phyloP scores from a whole-genome alignment of 2,329 filamentous ascomycete species.

The Ophiocordyceps australis region DNA sequence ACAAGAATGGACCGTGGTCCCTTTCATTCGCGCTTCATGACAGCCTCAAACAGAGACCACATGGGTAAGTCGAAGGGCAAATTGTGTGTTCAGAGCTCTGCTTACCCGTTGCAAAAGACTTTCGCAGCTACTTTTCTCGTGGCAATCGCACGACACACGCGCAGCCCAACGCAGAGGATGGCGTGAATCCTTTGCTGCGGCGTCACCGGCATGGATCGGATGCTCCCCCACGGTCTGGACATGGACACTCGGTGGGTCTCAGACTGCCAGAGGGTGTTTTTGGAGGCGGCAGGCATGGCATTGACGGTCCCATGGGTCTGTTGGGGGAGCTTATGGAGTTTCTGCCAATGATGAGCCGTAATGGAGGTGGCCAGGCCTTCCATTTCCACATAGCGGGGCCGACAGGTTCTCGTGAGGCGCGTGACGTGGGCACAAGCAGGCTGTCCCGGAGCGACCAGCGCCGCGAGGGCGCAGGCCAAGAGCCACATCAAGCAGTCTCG shows the following conservation, averaged over 20 bases:
- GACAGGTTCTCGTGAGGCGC: constrained; percentile 26
- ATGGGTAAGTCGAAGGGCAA: constrained; percentile 18
- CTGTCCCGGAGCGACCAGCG: constrained; percentile 27
- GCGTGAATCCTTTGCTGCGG: constrained; percentile 71
- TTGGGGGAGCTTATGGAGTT: constrained; percentile 38
- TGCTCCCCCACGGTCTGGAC: constrained; percentile 24
- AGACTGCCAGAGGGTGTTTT: constrained; percentile 28
- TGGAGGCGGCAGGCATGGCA: constrained; percentile 14
- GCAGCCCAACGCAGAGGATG: constrained; percentile 52
- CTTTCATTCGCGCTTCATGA: constrained; percentile 38
- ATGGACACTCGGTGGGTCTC: constrained; percentile 35
- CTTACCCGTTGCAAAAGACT: constrained; percentile 14
- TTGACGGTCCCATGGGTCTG: constrained; percentile 33
- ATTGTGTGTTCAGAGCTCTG: background rate
- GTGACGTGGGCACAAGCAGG: constrained; percentile 26
- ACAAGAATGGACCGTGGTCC: constrained; percentile 30
- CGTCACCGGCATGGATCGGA: constrained; percentile 30
- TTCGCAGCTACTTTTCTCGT: constrained; percentile 29
- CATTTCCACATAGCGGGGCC: constrained; percentile 40
- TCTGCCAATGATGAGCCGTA: constrained; percentile 25
- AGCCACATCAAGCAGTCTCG: constrained; percentile 55
- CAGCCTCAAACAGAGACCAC: constrained; percentile 33
- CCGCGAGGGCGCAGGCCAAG: constrained; percentile 27
- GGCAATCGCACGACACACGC: constrained; percentile 34
- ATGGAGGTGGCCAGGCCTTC: constrained; percentile 31